Base-by-base conservation (phyloP, 164 flowering plant species). In the Stephania yunnanensis region DNA sequence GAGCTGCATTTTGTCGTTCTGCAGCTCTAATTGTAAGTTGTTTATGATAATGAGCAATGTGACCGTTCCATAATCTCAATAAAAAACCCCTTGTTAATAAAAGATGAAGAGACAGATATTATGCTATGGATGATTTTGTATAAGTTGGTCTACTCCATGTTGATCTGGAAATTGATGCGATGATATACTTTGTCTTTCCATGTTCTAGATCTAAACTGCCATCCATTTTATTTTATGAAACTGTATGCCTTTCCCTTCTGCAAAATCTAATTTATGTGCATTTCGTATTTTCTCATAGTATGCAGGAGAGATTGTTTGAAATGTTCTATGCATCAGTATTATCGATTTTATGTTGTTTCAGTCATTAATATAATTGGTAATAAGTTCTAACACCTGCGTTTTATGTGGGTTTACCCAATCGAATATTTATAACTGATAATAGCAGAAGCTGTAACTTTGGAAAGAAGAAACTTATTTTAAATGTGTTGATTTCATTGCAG, bases 1-100 rank as follows among this genome's bases (percentile, higher is more conserved):
- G 98, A 76, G 92, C 98, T 80, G 92, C 95, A 68, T 96, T 92
- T 83, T 92, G 90, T 82, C 97, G 99, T 30, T 89, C 99, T 45
- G 97, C 89, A 73, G 98, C 92, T 80, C 81, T 96, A 65, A 88
- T 92, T 81, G 97, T 92, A 87, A 88, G 94, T 52, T 44, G 48
- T 19, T 61, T 8, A 42, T 69, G n/a, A 42, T 42, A 58, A 3
- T 10, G 50, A 61, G 17, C 11, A 69, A 36, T 50, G 9, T 17
- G 20, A 7, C 15, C n/a, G 42, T 48, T 44, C 25, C 22, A 20
- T 46, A 4, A 61, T 61, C 25, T 5, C 1, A 29, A 61, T 61
- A 61, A 61, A 61, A 7, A 19, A 7, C 7, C 19, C 9, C 66
- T 19, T 7, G 66, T 22, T 61, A 61, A 6, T 61, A 7, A 61